A percentile compares a stretch with the other conserved stretches of the same genome.
These are phyloP conservation scores for Raddia guianensis DNA, from an alignment of 176 grass and related monocot genomes.

Conservation along the genomic window DNA sequence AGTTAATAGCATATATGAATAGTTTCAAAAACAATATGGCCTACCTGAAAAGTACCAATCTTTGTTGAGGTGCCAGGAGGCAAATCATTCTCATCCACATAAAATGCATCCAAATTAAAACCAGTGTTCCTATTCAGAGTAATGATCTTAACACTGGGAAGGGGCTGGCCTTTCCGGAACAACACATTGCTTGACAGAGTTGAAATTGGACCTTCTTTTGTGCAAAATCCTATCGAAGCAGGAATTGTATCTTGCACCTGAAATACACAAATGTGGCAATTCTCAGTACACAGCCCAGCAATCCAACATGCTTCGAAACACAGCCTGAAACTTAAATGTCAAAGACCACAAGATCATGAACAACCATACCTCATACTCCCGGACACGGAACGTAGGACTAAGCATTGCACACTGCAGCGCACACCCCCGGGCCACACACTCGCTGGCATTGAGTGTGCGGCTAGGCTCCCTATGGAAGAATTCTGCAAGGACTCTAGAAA, in stretches of 20 bases:
- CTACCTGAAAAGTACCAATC: constrained; percentile 85
- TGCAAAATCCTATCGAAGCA: constrained; percentile 72
- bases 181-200: constrained; percentile 56
- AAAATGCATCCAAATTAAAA: constrained; percentile 88
- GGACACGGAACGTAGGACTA: constrained; percentile 84
- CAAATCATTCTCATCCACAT: constrained; percentile 75
- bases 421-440: constrained; percentile 87
- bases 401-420: constrained; percentile 96
- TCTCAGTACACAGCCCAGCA: background rate
- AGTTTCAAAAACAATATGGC: background rate
- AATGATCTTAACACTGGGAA: constrained; percentile 88
- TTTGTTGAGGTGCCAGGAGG: constrained; percentile 59
- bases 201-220: constrained; percentile 65
- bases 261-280: constrained; percentile 20
- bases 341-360: constrained; percentile 19
- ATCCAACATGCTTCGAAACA: constrained; percentile 27
- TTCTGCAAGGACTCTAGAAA: constrained; percentile 68
- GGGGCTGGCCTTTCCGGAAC: constrained; percentile 70
- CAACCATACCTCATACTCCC: constrained; percentile 77
- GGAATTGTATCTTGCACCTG: constrained; percentile 92
- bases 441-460: constrained; percentile 89
- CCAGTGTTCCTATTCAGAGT: constrained; percentile 51
- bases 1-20: constrained; percentile 63
- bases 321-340: background rate
- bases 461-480: constrained; percentile 86